phyloP scores from a whole-genome alignment of 1,139 yeast species.

The Suhomyces coccinellae region DNA sequence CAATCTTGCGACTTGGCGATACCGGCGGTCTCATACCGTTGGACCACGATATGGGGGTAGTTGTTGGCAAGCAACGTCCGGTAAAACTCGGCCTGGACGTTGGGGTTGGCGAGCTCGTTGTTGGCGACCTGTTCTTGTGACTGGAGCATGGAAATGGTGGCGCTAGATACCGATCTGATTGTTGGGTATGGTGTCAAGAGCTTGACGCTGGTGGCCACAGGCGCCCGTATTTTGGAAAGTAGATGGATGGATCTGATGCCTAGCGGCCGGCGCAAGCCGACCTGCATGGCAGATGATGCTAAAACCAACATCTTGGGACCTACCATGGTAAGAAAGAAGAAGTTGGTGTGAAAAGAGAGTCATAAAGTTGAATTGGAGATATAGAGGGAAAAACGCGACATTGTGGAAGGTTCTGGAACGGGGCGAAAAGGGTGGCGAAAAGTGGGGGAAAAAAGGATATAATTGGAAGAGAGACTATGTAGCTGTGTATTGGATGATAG shows the following conservation, averaged over 20 bases:
- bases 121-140: slow-evolving; percentile 83
- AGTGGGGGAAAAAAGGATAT: neutral
- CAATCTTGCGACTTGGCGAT: slow-evolving; percentile 81
- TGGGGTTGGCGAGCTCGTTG: slow-evolving; percentile 63
- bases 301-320: slow-evolving; percentile 5
- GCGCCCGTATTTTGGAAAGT: neutral
- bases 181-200: neutral
- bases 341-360: neutral
- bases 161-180: slow-evolving; percentile 17
- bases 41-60: slow-evolving; percentile 91
- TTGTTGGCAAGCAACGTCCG: slow-evolving; percentile 66
- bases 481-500: too few relatives aligned
- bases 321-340: slow-evolving; percentile 4
- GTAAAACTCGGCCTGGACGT: slow-evolving; percentile 80
- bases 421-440: neutral
- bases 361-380: neutral
- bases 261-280: slow-evolving; percentile 2
- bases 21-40: slow-evolving; percentile 89
- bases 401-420: slow-evolving; percentile 2
- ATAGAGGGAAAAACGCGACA: slow-evolving; percentile 4
- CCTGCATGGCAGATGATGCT: slow-evolving; percentile 3
- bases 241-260: slow-evolving; percentile 3
- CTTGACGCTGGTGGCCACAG: neutral
- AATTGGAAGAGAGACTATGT: neutral
- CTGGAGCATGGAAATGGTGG: slow-evolving; percentile 49